Conservation (phyloP, 805 yeast genomes). For the Kluyveromyces nonfermentans region DNA sequence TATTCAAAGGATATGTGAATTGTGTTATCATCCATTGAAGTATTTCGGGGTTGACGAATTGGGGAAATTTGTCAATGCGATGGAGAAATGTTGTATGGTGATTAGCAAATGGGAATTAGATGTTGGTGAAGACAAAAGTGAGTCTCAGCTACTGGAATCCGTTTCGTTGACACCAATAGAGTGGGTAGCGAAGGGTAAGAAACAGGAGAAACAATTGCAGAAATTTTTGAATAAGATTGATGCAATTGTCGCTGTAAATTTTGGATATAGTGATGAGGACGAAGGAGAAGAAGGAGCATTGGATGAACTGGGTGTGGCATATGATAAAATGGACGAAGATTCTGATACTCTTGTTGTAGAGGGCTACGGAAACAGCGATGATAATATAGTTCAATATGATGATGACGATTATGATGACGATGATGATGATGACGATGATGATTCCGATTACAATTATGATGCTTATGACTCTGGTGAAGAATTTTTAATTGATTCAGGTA, state of each 20-base stretch:
- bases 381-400: constrained; percentile 10
- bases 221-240: constrained; percentile 25
- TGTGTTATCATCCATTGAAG: constrained; percentile 36
- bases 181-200: constrained; percentile 18
- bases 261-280: constrained; percentile 28
- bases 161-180: constrained; percentile 23
- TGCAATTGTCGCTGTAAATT: constrained; percentile 22
- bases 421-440: constrained; percentile 10
- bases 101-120: constrained; percentile 9
- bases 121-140: neutral
- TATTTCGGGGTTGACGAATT: constrained; percentile 29
- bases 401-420: constrained; percentile 9
- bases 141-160: constrained; percentile 14
- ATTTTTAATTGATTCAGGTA: constrained; percentile 4
- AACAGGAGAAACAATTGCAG: constrained; percentile 10
- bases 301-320: constrained; percentile 8
- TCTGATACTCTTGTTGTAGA: constrained; percentile 3
- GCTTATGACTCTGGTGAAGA: constrained; percentile 10
- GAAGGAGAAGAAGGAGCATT: constrained; percentile 13
- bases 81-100: constrained; percentile 27
- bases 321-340: constrained; percentile 15
- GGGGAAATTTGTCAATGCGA: constrained; percentile 37
- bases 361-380: constrained; percentile 12
- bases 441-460: constrained; percentile 8
- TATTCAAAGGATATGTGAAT: constrained; percentile 37